Evolutionary conservation across 2,329 filamentous ascomycete genomes (phyloP), one percentile per base, ranked within the genome.

Genomic region (Sodiomyces alkalinus): DNA sequence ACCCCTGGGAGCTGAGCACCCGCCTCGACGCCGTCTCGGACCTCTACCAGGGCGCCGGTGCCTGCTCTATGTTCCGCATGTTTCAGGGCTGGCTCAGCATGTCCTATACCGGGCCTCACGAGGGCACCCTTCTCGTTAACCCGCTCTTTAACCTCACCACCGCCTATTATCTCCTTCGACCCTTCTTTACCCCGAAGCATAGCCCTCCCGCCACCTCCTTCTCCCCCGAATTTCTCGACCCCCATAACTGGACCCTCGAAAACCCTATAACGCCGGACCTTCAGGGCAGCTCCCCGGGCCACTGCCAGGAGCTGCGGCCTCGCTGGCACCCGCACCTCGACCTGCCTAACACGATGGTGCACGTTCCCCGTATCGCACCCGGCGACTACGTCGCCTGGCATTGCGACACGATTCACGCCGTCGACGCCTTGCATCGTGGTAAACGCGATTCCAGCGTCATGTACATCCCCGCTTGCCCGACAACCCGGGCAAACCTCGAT

Each of bases 301-400:
- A 69, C 28, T 72, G 69, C 10, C 79, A 83, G 44, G 80, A 86
- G 47, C 64, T 80, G 25, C 69, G 63, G 12, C 50, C 62, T 2
- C 51, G 57, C 4, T 58, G 76, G 13, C 80, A 86, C 41, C 80
- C 80, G 2, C 76, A 85, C 41, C 60, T 86, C 7, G 59, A 73
- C 22, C 62, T 86, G 4, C 56, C 65, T 5, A 54, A 60, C 14
- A 74, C 73, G 0, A 83, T 86, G 80, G 65, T 82, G 3, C 71
- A 79, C 39, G 58, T 82, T 5, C 80, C 80, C 0, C 52, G 54
- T 6, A 75, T 85, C 6, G 57, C 60, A 24, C 80, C 80, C 0
- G 80, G 80, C 1, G 80, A 86, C 45, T 83, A 74, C 41, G 74
- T 92, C 2, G 73, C 74, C 3, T 92, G 82, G 82, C 82, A 92